These are phyloP conservation scores for Solanum chilense DNA, from an alignment of 257 asterid species.

Conservation along the genomic window DNA sequence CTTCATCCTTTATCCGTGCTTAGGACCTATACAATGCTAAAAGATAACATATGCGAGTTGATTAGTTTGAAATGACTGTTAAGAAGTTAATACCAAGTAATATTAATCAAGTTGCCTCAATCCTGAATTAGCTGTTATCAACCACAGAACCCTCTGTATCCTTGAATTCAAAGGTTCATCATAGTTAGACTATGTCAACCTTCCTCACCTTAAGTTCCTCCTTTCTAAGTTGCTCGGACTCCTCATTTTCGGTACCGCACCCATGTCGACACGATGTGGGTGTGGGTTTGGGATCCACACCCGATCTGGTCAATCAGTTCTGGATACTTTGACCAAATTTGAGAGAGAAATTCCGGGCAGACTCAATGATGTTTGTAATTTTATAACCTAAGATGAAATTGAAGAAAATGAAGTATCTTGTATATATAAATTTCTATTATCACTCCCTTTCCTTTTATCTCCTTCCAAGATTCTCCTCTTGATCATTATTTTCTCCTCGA, in stretches of 20 bases:
- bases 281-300: neutral
- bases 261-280: neutral
- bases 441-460: neutral
- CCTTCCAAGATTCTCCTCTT: neutral
- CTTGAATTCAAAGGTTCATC: neutral
- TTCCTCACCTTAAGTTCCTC: neutral
- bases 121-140: neutral
- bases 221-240: neutral
- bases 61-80: neutral
- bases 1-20: neutral
- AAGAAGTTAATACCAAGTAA: neutral
- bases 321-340: neutral
- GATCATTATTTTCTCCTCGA: neutral
- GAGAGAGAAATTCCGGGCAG: neutral
- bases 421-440: neutral
- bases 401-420: neutral
- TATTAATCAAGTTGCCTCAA: neutral
- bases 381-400: neutral
- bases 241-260: neutral
- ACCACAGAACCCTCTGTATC: neutral
- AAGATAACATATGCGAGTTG: neutral
- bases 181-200: neutral
- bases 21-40: neutral
- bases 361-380: neutral
- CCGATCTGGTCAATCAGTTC: neutral